Conservation (phyloP, 225 moss, liverwort and hornwort genomes). For the Neckera pumila region DNA sequence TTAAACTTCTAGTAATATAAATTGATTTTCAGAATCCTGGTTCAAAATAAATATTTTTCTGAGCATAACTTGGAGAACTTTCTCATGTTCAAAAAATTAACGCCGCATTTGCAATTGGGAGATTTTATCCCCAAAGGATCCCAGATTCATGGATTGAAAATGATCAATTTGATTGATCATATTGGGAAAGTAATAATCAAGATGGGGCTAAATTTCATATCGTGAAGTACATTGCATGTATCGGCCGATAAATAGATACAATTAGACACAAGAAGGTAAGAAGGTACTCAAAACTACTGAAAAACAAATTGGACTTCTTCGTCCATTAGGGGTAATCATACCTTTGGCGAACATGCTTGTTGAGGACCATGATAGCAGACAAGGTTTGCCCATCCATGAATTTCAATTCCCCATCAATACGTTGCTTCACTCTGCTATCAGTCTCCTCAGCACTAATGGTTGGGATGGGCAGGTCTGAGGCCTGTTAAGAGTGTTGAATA, state of each 20-base stretch:
- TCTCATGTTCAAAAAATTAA: neutral
- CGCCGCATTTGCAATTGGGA: neutral
- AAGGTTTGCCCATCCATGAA: slow-evolving; percentile 75
- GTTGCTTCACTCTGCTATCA: slow-evolving; percentile 50
- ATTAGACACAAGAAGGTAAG: neutral
- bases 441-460: slow-evolving; percentile 50
- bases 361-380: slow-evolving; percentile 54
- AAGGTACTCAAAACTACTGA: neutral
- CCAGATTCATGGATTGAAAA: neutral
- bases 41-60: neutral
- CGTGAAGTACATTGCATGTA: neutral
- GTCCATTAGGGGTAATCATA: neutral
- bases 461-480: slow-evolving; percentile 72
- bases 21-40: neutral
- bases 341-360: slow-evolving; percentile 72
- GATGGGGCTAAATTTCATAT: neutral
- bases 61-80: neutral
- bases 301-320: neutral
- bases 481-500: slow-evolving; percentile 13
- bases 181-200: neutral
- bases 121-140: neutral
- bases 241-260: neutral
- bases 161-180: neutral
- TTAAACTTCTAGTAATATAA: neutral
- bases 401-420: slow-evolving; percentile 51